These are phyloP conservation scores for Exsudoporus floridanus DNA, from an alignment of 1,284 basidiomycete genomes.

Conservation along the genomic window DNA sequence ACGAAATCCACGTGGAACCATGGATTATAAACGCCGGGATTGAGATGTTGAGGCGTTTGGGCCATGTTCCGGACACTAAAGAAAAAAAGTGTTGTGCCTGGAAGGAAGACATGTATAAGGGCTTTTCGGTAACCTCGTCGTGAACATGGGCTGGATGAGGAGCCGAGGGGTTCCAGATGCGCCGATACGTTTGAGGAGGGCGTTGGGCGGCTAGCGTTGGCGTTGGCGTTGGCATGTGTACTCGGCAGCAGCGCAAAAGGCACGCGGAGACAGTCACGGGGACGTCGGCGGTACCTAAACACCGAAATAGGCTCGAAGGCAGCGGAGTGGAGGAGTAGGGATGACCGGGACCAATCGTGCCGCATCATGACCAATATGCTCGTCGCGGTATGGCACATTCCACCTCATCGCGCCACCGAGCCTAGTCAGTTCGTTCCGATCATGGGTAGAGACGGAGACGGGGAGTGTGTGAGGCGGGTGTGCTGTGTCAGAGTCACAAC, in stretches of 20 bases:
- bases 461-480: constrained; percentile 2
- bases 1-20: constrained; percentile 1
- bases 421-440: constrained; percentile 10
- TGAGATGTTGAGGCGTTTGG: neutral
- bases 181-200: constrained; percentile 9
- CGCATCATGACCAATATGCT: neutral
- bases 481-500: neutral
- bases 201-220: constrained; percentile 10
- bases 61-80: neutral
- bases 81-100: neutral
- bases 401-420: constrained; percentile 3
- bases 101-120: neutral
- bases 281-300: neutral
- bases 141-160: neutral
- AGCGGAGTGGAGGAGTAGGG: neutral
- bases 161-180: constrained; percentile 1
- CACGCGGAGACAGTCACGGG: constrained; percentile 1
- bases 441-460: constrained; percentile 4
- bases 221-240: constrained; percentile 10
- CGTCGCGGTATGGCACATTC: neutral
- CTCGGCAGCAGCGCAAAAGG: neutral
- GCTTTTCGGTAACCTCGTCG: neutral
- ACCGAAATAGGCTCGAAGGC: constrained; percentile 1
- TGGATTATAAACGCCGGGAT: constrained; percentile 2
- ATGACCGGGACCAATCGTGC: neutral